Conservation (phyloP, 306 rosid species). For the Parietaria judaica region DNA sequence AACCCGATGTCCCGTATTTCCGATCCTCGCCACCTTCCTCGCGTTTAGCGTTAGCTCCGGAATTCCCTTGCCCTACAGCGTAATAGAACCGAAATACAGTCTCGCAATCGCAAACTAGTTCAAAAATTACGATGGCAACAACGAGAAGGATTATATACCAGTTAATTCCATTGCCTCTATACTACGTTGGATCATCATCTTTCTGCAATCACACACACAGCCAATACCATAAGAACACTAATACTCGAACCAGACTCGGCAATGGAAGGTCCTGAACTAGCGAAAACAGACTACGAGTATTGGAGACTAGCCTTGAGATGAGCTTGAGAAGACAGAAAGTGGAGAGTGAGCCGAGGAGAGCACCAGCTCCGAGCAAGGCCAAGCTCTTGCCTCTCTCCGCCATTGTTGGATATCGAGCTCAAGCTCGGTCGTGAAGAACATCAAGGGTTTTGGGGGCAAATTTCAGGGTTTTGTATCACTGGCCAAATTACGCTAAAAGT, state of each 20-base stretch:
- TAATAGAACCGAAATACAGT: neutral
- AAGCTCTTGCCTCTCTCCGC: constrained; percentile 49
- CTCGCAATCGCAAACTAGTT: neutral
- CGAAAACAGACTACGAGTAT: neutral
- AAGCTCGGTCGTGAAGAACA: too few species aligned
- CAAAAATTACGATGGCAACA: neutral
- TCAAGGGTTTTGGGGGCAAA: too few species aligned
- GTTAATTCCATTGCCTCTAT: constrained; percentile 24
- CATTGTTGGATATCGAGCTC: neutral
- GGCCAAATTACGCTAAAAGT: too few species aligned
- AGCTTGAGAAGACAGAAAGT: constrained; percentile 58
- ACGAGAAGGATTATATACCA: constrained; percentile 24
- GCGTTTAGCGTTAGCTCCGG: constrained; percentile 28
- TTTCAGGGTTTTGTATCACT: too few species aligned
- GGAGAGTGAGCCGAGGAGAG: constrained; percentile 68
- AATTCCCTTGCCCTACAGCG: constrained; percentile 20
- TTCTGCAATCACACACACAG: constrained; percentile 36
- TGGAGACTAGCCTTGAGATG: constrained; percentile 43
- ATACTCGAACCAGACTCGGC: neutral
- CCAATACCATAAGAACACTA: neutral
- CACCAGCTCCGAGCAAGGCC: constrained; percentile 62
- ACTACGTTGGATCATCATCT: constrained; percentile 15
- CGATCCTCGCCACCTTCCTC: constrained; percentile 27
- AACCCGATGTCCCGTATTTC: constrained; percentile 28
- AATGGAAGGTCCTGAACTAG: neutral